Evolutionary conservation across 106 monocot genomes (phyloP).

Genomic region (Acorus gramineus): DNA sequence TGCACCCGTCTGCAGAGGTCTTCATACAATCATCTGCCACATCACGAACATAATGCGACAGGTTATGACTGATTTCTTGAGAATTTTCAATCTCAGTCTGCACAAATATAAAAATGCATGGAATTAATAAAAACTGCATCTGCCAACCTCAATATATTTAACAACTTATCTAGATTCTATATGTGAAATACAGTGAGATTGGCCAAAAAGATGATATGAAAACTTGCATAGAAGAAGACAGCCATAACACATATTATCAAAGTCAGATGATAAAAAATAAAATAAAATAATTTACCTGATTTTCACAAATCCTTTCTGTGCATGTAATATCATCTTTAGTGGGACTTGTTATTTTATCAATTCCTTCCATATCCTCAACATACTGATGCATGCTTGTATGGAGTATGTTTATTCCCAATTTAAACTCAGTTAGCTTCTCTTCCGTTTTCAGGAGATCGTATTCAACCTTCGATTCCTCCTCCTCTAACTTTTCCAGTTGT

Average conservation of each 20-base stretch:
- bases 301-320: constrained; percentile 11
- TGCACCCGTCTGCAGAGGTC: background rate
- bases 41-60: background rate
- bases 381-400: constrained; percentile 21
- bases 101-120: background rate
- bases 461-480: constrained; percentile 7
- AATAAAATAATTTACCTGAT: constrained; percentile 34
- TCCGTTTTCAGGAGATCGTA: constrained; percentile 30
- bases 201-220: no score
- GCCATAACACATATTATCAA: no score
- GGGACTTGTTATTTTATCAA: background rate
- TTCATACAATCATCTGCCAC: constrained; percentile 1
- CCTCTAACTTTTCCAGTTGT: constrained; percentile 23
- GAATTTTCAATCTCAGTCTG: constrained; percentile 17
- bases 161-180: no score
- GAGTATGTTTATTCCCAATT: constrained; percentile 9
- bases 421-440: constrained; percentile 26
- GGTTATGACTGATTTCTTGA: background rate
- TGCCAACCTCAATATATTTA: no score
- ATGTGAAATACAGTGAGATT: no score
- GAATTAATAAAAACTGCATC: no score
- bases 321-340: constrained; percentile 13
- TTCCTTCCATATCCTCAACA: constrained; percentile 1
- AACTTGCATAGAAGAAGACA: no score
- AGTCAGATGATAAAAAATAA: no score